phyloP scores from a whole-genome alignment of 192 early-diverging fungal genomes.

The Backusella morwellensis region DNA sequence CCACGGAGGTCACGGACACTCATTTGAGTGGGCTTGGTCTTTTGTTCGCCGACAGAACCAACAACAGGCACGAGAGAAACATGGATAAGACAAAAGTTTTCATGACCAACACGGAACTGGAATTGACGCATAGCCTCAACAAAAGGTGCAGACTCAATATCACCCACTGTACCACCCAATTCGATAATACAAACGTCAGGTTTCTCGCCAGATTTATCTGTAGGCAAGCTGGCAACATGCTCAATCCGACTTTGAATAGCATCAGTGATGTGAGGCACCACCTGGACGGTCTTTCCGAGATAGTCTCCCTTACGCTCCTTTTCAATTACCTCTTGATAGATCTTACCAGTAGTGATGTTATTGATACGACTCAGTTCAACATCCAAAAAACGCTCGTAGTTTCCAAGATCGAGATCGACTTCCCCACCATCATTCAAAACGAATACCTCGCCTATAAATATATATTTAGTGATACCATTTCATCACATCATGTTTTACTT shows the following conservation, averaged over 20 bases:
- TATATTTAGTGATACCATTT: background rate
- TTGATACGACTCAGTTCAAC: constrained; percentile 91
- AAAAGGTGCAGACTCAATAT: constrained; percentile 98
- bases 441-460: constrained; percentile 86
- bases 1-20: constrained; percentile 93
- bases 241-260: constrained; percentile 98
- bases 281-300: constrained; percentile 98
- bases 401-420: constrained; percentile 98
- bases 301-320: constrained; percentile 93
- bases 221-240: constrained; percentile 84
- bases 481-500: background rate
- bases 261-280: constrained; percentile 97
- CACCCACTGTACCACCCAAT: constrained; percentile 97
- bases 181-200: constrained; percentile 99
- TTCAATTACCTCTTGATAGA: constrained; percentile 94
- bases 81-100: constrained; percentile 97
- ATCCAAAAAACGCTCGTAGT: constrained; percentile 98
- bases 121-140: constrained; percentile 99
- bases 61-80: constrained; percentile 97
- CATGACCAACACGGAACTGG: constrained; percentile 98
- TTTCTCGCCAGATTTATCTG: constrained; percentile 73
- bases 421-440: constrained; percentile 98
- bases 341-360: constrained; percentile 99
- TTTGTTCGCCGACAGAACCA: constrained; percentile 97
- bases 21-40: constrained; percentile 98